Percentiles rank a stretch among this genome's conserved stretches.
phyloP scores from a whole-genome alignment of 306 rosid genomes.

The Vachellia collinsii region DNA sequence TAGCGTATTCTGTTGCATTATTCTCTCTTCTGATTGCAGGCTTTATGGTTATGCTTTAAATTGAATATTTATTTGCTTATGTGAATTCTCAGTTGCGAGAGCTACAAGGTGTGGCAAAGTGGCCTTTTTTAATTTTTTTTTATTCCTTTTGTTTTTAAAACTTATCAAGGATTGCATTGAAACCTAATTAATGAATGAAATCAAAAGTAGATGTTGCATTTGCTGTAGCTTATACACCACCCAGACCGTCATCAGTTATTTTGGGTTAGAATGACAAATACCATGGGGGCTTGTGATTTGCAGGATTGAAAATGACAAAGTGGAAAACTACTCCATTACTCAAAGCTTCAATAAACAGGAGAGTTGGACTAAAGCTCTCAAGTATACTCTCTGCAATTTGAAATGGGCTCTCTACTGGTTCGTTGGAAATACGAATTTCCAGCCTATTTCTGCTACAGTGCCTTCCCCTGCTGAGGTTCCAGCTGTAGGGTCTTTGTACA shows the following conservation, averaged over 20 bases:
- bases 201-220: background rate
- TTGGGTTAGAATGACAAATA: slow-evolving; percentile 35
- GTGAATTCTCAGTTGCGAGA: background rate
- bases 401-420: slow-evolving; percentile 99
- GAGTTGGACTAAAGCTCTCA: slow-evolving; percentile 97
- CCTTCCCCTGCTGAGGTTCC: slow-evolving; percentile 76
- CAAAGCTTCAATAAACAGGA: slow-evolving; percentile 98
- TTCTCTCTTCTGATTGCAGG: background rate
- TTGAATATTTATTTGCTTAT: background rate
- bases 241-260: slow-evolving; percentile 9
- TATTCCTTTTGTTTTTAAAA: background rate
- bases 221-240: background rate
- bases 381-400: slow-evolving; percentile 93
- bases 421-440: slow-evolving; percentile 91
- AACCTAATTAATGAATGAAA: background rate
- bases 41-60: background rate
- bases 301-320: slow-evolving; percentile 93
- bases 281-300: slow-evolving; percentile 34
- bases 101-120: background rate
- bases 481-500: slow-evolving; percentile 56
- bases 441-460: slow-evolving; percentile 74
- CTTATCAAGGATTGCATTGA: background rate
- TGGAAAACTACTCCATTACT: slow-evolving; percentile 87
- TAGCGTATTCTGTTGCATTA: slow-evolving; percentile 7
- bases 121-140: background rate